Conservation (phyloP, 345 rosid species). For the Lenwebbia sp. region DNA sequence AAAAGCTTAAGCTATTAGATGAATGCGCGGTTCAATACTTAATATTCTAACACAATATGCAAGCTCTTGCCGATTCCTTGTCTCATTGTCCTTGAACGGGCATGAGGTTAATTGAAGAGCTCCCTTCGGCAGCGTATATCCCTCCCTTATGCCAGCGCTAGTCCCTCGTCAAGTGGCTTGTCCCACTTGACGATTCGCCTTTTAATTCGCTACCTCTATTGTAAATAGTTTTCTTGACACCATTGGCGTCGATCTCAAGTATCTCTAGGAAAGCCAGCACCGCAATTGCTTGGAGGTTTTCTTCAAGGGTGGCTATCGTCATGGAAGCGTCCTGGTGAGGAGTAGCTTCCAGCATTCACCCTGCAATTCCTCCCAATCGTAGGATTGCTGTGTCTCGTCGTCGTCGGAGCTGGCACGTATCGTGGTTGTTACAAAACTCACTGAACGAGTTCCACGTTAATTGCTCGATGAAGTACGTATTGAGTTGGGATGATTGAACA, state of each 20-base stretch:
- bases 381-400: background rate
- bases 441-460: background rate
- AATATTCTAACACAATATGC: background rate
- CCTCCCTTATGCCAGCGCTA: too few species aligned
- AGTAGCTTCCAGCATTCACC: background rate
- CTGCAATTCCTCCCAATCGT: background rate
- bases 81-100: too few species aligned
- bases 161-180: background rate
- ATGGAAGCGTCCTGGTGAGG: background rate
- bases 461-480: background rate
- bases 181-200: background rate
- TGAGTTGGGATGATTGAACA: background rate
- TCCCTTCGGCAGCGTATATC: too few species aligned
- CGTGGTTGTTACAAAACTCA: accelerated
- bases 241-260: background rate
- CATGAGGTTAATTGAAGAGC: too few species aligned
- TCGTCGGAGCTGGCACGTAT: background rate
- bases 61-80: background rate
- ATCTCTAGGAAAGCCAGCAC: background rate
- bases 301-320: background rate
- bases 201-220: background rate
- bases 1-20: too few species aligned
- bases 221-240: background rate
- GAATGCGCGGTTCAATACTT: too few species aligned
- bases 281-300: background rate